These are phyloP conservation scores for Sphaerostilbella broomeana DNA, from an alignment of 2,329 filamentous ascomycete genomes.

Conservation along the genomic window DNA sequence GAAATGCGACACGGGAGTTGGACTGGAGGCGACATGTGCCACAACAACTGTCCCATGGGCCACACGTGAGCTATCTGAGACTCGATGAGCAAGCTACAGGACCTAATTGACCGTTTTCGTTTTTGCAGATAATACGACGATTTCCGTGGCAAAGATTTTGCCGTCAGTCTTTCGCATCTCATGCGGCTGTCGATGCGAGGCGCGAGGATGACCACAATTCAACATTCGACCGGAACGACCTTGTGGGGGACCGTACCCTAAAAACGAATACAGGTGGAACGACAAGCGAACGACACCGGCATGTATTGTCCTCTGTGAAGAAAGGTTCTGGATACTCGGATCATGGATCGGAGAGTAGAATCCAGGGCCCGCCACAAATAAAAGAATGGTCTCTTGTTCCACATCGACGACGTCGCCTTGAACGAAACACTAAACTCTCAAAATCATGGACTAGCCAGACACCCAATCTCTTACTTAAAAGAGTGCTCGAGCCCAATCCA, in stretches of 20 bases:
- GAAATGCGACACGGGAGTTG: constrained; percentile 28
- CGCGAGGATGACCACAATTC: not conserved
- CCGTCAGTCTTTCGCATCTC: constrained; percentile 5
- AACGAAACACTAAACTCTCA: not conserved
- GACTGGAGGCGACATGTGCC: constrained; percentile 22
- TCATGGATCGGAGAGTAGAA: too few species aligned
- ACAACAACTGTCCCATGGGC: constrained; percentile 17
- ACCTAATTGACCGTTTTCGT: constrained; percentile 3
- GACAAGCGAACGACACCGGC: not conserved
- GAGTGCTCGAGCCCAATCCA: constrained; percentile 12
- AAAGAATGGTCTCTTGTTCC: not conserved
- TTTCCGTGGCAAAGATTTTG: not conserved
- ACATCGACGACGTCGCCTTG: not conserved
- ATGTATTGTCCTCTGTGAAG: too few species aligned
- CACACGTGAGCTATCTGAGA: constrained; percentile 17
- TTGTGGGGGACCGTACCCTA: not conserved
- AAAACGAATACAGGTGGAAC: not conserved
- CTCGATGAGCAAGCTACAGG: not conserved
- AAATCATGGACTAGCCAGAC: constrained; percentile 11
- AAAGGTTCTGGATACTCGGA: too few species aligned
- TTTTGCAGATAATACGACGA: constrained; percentile 8
- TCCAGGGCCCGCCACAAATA: too few species aligned
- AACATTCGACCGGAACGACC: constrained; percentile 3
- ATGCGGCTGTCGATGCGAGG: constrained; percentile 4
- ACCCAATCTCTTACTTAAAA: constrained; percentile 22